Base-by-base conservation (phyloP, 129 eudicot genomes). In the Escallonia rubra region DNA sequence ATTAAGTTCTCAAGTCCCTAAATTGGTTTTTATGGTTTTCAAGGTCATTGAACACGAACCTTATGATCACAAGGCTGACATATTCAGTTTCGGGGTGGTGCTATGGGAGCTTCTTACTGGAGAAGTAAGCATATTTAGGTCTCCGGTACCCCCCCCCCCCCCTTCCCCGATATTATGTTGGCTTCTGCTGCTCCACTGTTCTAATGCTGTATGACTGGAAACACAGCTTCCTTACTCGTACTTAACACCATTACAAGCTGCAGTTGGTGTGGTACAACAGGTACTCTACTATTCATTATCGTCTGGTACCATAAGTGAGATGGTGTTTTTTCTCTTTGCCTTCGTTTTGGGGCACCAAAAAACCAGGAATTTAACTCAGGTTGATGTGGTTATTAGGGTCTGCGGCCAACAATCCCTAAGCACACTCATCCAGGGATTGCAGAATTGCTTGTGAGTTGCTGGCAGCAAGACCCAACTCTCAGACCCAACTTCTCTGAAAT, bases 31-130 rank as follows among this genome's bases (percentile, higher is more conserved):
- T 74, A 56, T 86, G 64, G 61, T 63, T 71, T 79, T 83, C 66
- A 68, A 87, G 96, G 88, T 88, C 64, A 88, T 88, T 43, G 91
- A 85, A 61, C 94, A 90, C 82, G 86, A 86, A 69, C 89, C 94
- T 15, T 90, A 90, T 73, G 90, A 90, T 68, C 88, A 86, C 77
- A 86, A 84, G 75, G 96, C 90, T 39, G 96, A 90, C 73, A 84
- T 84, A 41, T 90, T 83, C 76, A 90, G 96, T 80, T 90, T 90
- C 64, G 90, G 81, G 3, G 71, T 90, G 41, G 91, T 86, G 15
- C 76, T 86, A 42, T 90, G 96, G 96, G 96, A 90, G 80, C 88
- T 90, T 46, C 54, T 88, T 69, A 82, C 96, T 1, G 88, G 96
- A 55, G 90, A 88, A 76, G 96, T 88, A 77, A 79, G 83, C 10